Evolutionary conservation across 805 yeast species (phyloP).

Genomic region (Saccharomycopsis amapae): DNA sequence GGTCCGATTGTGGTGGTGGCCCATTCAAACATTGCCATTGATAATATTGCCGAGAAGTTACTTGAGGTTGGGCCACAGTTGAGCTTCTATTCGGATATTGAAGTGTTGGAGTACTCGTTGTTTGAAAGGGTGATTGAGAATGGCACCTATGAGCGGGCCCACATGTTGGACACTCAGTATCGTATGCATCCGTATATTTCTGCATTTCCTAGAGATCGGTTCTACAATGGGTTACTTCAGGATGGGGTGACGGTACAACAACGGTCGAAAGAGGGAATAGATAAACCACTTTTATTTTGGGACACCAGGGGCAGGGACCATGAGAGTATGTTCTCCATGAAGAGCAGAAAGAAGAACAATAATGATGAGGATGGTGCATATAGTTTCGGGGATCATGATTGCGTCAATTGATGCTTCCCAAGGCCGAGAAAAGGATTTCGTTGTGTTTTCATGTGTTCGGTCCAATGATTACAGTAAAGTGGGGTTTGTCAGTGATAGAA

Average conservation of each 20-base stretch:
- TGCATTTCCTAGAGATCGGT: slow-evolving; percentile 47
- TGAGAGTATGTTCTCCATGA: slow-evolving; percentile 93
- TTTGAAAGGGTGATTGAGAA: slow-evolving; percentile 61
- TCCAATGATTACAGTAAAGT: slow-evolving; percentile 66
- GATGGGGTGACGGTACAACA: slow-evolving; percentile 55
- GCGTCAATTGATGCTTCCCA: slow-evolving; percentile 97
- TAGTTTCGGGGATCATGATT: slow-evolving; percentile 67
- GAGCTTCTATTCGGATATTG: slow-evolving; percentile 64
- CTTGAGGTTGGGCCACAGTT: slow-evolving; percentile 55
- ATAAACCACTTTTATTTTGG: slow-evolving; percentile 54
- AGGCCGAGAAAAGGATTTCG: slow-evolving; percentile 94
- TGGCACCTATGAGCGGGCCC: slow-evolving; percentile 53
- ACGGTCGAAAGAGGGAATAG: slow-evolving; percentile 39
- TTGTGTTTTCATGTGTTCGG: slow-evolving; percentile 91
- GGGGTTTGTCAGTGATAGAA: slow-evolving; percentile 85
- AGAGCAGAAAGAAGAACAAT: slow-evolving; percentile 71
- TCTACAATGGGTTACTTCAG: slow-evolving; percentile 42
- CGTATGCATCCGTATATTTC: slow-evolving; percentile 62
- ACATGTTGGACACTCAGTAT: slow-evolving; percentile 63
- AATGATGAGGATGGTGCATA: slow-evolving; percentile 48
- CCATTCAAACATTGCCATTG: slow-evolving; percentile 69
- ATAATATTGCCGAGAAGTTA: slow-evolving; percentile 66
- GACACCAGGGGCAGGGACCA: slow-evolving; percentile 71
- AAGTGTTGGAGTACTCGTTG: slow-evolving; percentile 56
- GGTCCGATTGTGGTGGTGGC: slow-evolving; percentile 68